Evolutionary conservation across 139 green algal genomes (phyloP).

Genomic region (Tetraselmis striata): DNA sequence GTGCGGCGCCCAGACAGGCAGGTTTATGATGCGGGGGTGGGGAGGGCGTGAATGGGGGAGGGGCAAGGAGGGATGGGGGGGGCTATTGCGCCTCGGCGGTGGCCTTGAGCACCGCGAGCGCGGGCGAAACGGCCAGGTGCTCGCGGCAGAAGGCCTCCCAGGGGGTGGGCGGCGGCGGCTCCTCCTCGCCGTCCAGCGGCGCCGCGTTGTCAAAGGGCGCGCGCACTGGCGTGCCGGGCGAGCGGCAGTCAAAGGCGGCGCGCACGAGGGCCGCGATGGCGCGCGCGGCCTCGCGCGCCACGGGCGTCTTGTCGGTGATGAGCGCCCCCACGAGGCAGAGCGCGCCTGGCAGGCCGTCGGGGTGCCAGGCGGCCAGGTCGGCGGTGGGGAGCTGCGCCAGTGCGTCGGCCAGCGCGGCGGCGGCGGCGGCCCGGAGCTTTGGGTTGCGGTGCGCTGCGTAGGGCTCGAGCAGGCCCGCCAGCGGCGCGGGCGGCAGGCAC

Average conservation of each 20-base stretch:
- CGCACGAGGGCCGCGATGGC: slow-evolving; percentile 19
- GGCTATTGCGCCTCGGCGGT: too few species aligned
- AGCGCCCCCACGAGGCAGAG: slow-evolving; percentile 25
- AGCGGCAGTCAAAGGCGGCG: slow-evolving; percentile 7
- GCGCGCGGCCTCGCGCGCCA: slow-evolving; percentile 40
- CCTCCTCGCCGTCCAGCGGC: neutral
- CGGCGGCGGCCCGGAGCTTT: slow-evolving; percentile 35
- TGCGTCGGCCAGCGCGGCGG: slow-evolving; percentile 8
- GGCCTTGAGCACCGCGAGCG: neutral
- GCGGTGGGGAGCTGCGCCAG: slow-evolving; percentile 13
- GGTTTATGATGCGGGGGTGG: too few species aligned
- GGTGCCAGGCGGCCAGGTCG: slow-evolving; percentile 2
- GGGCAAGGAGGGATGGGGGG: too few species aligned
- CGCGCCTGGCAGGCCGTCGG: slow-evolving; percentile 17
- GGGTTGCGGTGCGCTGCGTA: slow-evolving; percentile 45
- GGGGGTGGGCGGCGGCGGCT: neutral
- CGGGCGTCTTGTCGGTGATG: slow-evolving; percentile 53
- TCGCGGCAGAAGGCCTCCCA: neutral
- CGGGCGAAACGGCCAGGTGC: neutral
- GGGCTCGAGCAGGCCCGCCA: slow-evolving; percentile 36
- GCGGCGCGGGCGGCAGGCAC: slow-evolving; percentile 6
- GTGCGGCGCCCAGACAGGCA: too few species aligned
- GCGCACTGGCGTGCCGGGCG: neutral
- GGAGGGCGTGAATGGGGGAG: too few species aligned
- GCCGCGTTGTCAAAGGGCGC: neutral